These are phyloP conservation scores for Colletotrichum falcatum DNA, from an alignment of 2,329 filamentous ascomycete genomes.

Conservation along the genomic window DNA sequence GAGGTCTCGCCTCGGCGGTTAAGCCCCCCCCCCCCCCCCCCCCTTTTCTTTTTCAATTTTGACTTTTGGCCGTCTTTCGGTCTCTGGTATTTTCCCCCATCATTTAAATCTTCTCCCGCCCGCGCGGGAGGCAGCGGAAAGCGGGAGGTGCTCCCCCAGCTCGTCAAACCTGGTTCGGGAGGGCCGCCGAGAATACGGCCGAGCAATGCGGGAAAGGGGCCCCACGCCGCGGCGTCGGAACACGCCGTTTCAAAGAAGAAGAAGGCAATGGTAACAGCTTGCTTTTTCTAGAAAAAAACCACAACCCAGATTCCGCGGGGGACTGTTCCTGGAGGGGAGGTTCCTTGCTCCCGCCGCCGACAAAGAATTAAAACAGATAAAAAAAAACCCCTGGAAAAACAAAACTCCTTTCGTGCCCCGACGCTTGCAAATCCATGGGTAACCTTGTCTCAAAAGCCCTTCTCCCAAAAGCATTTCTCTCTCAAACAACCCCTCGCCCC, in stretches of 20 bases:
- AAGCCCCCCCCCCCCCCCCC: too few relatives aligned
- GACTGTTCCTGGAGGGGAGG: not conserved
- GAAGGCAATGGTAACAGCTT: not conserved
- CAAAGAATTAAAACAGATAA: not conserved
- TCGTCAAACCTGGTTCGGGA: constrained; percentile 18
- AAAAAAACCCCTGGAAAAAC: not conserved
- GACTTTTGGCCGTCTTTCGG: not conserved
- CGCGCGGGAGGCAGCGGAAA: too few relatives aligned
- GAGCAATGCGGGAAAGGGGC: not conserved
- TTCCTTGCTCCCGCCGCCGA: not conserved
- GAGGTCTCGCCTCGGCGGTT: not conserved
- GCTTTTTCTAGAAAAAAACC: not conserved
- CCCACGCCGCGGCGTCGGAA: not conserved
- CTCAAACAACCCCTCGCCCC: too few relatives aligned
- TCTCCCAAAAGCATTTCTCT: too few relatives aligned
- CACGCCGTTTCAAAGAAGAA: constrained; percentile 5
- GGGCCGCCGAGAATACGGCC: constrained; percentile 4
- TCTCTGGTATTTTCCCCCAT: not conserved
- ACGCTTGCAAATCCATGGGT: not conserved
- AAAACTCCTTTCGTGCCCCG: constrained; percentile 40
- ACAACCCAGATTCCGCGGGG: not conserved
- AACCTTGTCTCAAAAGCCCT: not conserved
- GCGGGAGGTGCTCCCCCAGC: not conserved
- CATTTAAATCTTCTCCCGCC: too few relatives aligned
- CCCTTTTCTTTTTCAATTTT: not conserved